Percentiles rank a stretch among this genome's conserved stretches.
These are phyloP conservation scores for Physcia stellaris DNA, from an alignment of 495 filamentous ascomycete species.

Conservation along the genomic window DNA sequence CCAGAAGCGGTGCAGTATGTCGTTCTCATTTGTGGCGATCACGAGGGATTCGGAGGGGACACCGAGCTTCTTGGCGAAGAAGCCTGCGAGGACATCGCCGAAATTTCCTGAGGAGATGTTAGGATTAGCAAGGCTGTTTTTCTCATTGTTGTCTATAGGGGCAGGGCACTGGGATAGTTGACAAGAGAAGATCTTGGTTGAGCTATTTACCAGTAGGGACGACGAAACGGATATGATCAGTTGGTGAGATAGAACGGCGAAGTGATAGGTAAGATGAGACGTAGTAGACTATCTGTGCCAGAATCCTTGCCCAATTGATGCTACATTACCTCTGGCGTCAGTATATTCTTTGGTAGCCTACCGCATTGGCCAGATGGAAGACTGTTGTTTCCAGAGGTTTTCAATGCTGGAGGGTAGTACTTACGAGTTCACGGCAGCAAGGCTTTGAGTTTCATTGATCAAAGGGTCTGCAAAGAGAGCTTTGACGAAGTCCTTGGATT, in stretches of 20 bases:
- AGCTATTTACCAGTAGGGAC: conserved; percentile 55
- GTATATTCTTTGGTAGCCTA: background rate
- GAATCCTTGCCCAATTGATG: conserved; percentile 47
- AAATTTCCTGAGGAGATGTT: conserved; percentile 49
- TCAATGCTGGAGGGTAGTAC: no score
- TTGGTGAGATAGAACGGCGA: conserved; percentile 17
- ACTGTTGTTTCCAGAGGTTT: conserved; percentile 6
- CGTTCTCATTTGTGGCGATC: conserved; percentile 86
- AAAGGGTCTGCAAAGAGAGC: conserved; percentile 71
- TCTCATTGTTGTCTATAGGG: background rate
- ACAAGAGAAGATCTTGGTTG: background rate
- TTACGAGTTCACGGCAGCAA: conserved; percentile 82
- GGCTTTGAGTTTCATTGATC: conserved; percentile 57
- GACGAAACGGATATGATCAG: conserved; percentile 59
- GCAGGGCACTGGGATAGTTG: background rate
- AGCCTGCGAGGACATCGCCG: conserved; percentile 88
- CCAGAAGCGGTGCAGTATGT: conserved; percentile 77
- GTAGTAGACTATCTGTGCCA: conserved; percentile 91
- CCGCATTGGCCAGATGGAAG: background rate
- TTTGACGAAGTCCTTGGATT: conserved; percentile 70
- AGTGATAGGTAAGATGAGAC: conserved; percentile 82
- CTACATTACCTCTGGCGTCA: background rate
- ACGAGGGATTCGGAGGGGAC: conserved; percentile 72
- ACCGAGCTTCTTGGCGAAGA: conserved; percentile 83
- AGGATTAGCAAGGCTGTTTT: background rate